Evolutionary conservation across 2,329 filamentous ascomycete species (phyloP), one percentile per base, ranked within the genome.

Genomic region (Colletotrichum orchidophilum): DNA sequence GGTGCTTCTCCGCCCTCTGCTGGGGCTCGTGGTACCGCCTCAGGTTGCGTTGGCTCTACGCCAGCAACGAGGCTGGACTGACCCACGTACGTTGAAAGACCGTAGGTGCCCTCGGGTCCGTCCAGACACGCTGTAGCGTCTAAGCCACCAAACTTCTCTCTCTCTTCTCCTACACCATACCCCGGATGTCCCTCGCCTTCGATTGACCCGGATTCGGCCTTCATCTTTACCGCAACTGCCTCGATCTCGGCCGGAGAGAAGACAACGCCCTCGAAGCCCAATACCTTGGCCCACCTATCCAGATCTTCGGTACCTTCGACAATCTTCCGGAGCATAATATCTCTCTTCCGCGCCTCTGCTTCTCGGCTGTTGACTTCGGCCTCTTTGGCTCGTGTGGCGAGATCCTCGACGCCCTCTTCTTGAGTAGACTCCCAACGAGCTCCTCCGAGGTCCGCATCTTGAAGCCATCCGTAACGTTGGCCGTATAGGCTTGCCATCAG

Each of bases 381-480:
- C 50, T 33, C 5, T 7, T 50, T 26, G n/a, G 63, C 46, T 7
- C 39, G 50, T 31, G 26, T 26, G 21, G 33, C 35, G 7, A 55
- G 27, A 5, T 12, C 29, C 18, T 15, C 27, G 21, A 58, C 54
- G 5, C 33, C 42, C 12, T n/a, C 29, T 58, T 73, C 71, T 53
- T 60, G 57, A 46, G 27, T 55, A 26, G 39, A 29, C 4, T 39
- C 24, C 69, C 69, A 71, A 7, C 53, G 64, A 27, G 54, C 33
- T 7, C 3, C 50, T 46, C 73, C 73, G 8, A 74, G 66, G n/a
- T 73, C 73, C n/a, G 29, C 50, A 15, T 68, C 39, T 15, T 26
- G 52, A 55, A 74, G 64, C 66, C 71, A 71, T 21, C 61, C 66
- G 54, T 73, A 27, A n/a, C 71, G 63, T 2, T 33, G 12, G 31